Percentiles rank a stretch among this genome's conserved stretches.
These are phyloP conservation scores for Prunus salicina DNA, from an alignment of 306 rosid species.

Conservation along the genomic window DNA sequence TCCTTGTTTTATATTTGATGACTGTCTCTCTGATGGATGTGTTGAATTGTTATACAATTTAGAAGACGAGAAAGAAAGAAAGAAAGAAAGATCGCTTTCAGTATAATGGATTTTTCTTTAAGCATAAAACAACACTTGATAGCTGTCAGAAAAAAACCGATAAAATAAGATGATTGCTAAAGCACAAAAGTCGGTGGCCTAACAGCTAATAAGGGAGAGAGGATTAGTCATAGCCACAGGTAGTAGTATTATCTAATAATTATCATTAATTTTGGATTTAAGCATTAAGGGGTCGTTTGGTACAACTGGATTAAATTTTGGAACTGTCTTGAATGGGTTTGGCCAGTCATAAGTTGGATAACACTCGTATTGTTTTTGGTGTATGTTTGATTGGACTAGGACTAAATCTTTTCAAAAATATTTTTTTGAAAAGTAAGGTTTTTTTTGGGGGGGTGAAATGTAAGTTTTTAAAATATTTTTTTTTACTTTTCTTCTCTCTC, in stretches of 20 bases:
- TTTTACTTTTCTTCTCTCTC: too few species aligned
- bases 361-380: accelerated
- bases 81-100: slow-evolving; percentile 23
- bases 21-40: not conserved
- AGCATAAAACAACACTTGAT: slow-evolving; percentile 35
- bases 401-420: too few species aligned
- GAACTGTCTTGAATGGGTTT: accelerated
- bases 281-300: not conserved
- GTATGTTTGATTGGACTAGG: too few species aligned
- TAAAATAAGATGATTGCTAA: slow-evolving; percentile 19
- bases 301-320: accelerated
- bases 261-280: not conserved
- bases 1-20: slow-evolving; percentile 8
- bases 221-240: not conserved
- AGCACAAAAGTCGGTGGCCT: slow-evolving; percentile 23
- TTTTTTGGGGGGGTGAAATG: too few species aligned
- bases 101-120: slow-evolving; percentile 35
- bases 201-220: not conserved
- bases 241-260: not conserved
- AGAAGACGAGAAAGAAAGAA: not conserved
- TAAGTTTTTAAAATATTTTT: too few species aligned
- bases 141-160: slow-evolving; percentile 21
- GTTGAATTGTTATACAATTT: not conserved
- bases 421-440: too few species aligned
- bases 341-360: too few species aligned